A percentile compares a stretch with the other conserved stretches of the same genome.
phyloP scores from a whole-genome alignment of 2,329 filamentous ascomycete genomes.

The Aspergillus caelatus region DNA sequence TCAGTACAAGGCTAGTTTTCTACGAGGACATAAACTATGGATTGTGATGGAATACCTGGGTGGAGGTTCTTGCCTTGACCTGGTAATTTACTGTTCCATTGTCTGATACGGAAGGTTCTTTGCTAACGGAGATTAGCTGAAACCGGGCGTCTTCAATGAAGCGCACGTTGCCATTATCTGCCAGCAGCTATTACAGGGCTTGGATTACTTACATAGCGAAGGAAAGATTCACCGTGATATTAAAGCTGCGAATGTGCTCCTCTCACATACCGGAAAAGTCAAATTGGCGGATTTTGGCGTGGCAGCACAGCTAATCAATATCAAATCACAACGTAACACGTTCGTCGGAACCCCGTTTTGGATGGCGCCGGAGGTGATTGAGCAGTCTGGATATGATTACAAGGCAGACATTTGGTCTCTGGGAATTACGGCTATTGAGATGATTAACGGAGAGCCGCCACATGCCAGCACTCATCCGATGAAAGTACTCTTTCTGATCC shows the following conservation, averaged over 20 bases:
- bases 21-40: constrained; percentile 97
- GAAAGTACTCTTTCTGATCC: constrained; percentile 91
- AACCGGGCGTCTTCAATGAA: constrained; percentile 87
- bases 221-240: constrained; percentile 97
- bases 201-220: constrained; percentile 91
- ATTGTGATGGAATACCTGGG: constrained; percentile 99
- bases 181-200: constrained; percentile 82
- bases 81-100: constrained; percentile 58
- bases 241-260: constrained; percentile 92
- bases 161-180: constrained; percentile 92
- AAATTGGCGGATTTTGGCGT: constrained; percentile 98
- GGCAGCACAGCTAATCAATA: constrained; percentile 92
- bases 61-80: constrained; percentile 89
- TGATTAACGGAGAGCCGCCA: constrained; percentile 87
- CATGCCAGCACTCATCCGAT: constrained; percentile 84
- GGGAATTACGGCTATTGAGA: constrained; percentile 87
- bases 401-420: constrained; percentile 94
- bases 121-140: constrained; percentile 61
- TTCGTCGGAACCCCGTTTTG: constrained; percentile 97
- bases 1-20: constrained; percentile 93
- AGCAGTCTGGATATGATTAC: constrained; percentile 81
- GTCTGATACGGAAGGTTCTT: background rate
- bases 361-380: constrained; percentile 95
- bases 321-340: constrained; percentile 95
- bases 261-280: constrained; percentile 87